phyloP scores from a whole-genome alignment of 148 eudicot species.

The Vaccinium vitisidaea region DNA sequence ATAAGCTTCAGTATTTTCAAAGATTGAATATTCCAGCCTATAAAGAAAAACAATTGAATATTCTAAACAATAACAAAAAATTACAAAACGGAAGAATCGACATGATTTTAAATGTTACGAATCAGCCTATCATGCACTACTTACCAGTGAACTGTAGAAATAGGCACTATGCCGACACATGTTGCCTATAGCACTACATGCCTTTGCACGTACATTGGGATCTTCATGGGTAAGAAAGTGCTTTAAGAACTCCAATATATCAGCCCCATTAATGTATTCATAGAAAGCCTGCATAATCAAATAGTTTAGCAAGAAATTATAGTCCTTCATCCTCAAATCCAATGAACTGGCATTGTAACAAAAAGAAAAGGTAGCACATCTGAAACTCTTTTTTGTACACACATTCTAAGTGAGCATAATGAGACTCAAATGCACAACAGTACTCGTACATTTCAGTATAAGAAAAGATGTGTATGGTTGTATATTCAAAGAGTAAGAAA shows the following conservation, averaged over 20 bases:
- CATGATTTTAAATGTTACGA: neutral
- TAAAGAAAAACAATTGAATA: too few relatives aligned
- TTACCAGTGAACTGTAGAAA: constrained; percentile 76
- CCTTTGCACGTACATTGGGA: constrained; percentile 76
- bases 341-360: neutral
- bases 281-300: constrained; percentile 67
- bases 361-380: neutral
- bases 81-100: neutral
- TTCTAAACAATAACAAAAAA: neutral
- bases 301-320: neutral
- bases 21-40: neutral
- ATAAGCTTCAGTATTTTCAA: neutral
- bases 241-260: constrained; percentile 63
- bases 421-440: constrained; percentile 3
- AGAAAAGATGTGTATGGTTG: neutral
- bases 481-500: neutral
- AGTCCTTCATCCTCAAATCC: neutral
- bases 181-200: constrained; percentile 92
- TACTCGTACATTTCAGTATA: neutral
- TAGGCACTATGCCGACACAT: constrained; percentile 94
- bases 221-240: constrained; percentile 74
- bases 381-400: neutral
- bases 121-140: constrained; percentile 14
- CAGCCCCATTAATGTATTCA: constrained; percentile 69
- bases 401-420: neutral